These are phyloP conservation scores for Cystoderma amianthinum DNA, from an alignment of 768 basidiomycete genomes.

Conservation along the genomic window DNA sequence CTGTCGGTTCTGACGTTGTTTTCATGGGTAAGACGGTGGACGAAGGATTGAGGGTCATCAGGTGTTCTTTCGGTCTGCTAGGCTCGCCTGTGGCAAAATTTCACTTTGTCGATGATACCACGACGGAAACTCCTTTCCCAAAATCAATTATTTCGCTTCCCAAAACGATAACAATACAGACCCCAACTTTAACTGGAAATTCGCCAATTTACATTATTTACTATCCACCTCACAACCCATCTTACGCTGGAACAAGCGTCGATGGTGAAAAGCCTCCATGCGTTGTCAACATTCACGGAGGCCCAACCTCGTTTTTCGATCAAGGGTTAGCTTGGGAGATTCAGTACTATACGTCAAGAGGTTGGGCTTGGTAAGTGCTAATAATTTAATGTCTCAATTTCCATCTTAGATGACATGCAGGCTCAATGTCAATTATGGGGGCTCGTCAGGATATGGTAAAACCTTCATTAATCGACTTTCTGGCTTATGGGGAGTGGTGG, in stretches of 20 bases:
- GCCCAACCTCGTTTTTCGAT: slow-evolving; percentile 46
- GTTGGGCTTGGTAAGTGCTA: slow-evolving; percentile 60
- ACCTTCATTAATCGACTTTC: slow-evolving; percentile 56
- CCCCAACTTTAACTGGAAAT: slow-evolving; percentile 16
- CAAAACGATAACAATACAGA: slow-evolving; percentile 35
- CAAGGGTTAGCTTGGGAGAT: slow-evolving; percentile 48
- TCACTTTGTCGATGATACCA: slow-evolving; percentile 2
- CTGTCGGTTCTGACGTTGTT: slow-evolving; percentile 25
- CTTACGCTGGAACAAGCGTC: slow-evolving; percentile 40
- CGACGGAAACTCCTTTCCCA: slow-evolving; percentile 15
- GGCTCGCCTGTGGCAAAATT: not conserved
- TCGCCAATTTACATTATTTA: slow-evolving; percentile 51
- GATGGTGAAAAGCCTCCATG: slow-evolving; percentile 60
- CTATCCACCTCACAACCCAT: slow-evolving; percentile 62
- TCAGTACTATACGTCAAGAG: slow-evolving; percentile 64
- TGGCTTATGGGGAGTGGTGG: slow-evolving; percentile 68
- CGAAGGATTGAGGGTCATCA: slow-evolving; percentile 27
- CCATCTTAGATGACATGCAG: slow-evolving; percentile 18
- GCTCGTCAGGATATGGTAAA: slow-evolving; percentile 69
- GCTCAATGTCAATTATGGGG: slow-evolving; percentile 74
- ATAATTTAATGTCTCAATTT: not conserved
- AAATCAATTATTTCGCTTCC: slow-evolving; percentile 38
- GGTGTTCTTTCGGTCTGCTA: slow-evolving; percentile 12
- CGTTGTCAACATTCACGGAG: slow-evolving; percentile 62
- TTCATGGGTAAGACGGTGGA: slow-evolving; percentile 39